Evolutionary conservation across 2,329 filamentous ascomycete genomes (phyloP).

Genomic region (Aspergillus terreus): DNA sequence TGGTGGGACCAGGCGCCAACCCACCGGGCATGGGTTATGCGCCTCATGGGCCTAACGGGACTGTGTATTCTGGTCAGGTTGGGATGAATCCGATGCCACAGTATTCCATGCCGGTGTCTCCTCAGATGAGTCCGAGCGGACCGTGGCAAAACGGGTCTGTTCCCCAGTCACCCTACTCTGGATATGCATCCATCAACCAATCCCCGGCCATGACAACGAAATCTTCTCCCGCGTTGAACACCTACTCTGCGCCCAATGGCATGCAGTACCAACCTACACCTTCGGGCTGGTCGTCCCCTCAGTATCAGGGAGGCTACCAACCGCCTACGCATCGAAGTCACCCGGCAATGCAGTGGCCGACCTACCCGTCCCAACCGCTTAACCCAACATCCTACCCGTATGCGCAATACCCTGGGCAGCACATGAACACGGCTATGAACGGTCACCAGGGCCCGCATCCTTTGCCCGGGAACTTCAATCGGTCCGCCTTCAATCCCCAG

Average conservation of each 20-base stretch:
- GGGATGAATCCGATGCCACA: slow-evolving; percentile 29
- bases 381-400: slow-evolving; percentile 64
- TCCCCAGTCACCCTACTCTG: slow-evolving; percentile 33
- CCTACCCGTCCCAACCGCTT: slow-evolving; percentile 33
- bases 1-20: slow-evolving; percentile 34
- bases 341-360: slow-evolving; percentile 36
- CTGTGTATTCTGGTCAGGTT: slow-evolving; percentile 32
- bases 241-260: slow-evolving; percentile 30
- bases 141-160: slow-evolving; percentile 34
- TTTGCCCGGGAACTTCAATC: slow-evolving; percentile 77
- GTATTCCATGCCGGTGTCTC: slow-evolving; percentile 33
- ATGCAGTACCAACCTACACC: slow-evolving; percentile 29
- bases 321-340: slow-evolving; percentile 39
- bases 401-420: slow-evolving; percentile 69
- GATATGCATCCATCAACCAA: slow-evolving; percentile 38
- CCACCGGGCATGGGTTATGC: slow-evolving; percentile 31
- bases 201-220: slow-evolving; percentile 34
- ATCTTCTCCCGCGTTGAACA: slow-evolving; percentile 37
- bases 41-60: slow-evolving; percentile 24
- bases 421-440: slow-evolving; percentile 56
- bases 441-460: slow-evolving; percentile 75
- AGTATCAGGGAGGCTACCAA: slow-evolving; percentile 30
- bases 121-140: slow-evolving; percentile 30
- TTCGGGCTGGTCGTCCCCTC: slow-evolving; percentile 30
- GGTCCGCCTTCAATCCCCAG: slow-evolving; percentile 88